Base-by-base conservation (phyloP, 164 flowering plant species). In the Euptelea pleiosperma region DNA sequence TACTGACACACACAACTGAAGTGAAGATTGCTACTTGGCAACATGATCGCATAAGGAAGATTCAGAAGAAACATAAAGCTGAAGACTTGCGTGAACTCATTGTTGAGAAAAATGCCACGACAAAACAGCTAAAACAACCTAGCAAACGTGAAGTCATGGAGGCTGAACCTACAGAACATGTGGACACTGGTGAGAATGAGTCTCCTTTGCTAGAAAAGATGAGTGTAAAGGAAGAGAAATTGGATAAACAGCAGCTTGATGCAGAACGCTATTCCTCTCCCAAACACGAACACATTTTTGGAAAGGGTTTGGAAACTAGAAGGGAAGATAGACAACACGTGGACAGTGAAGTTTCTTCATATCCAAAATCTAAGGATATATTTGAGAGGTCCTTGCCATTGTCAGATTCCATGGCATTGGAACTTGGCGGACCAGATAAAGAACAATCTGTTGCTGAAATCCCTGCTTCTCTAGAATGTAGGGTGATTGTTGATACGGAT, bases 1-100 rank as follows among this genome's bases (percentile, higher is more conserved):
- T 89, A 31, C 72, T 89, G 70, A 77, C 81, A 3, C 96, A 89
- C 66, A 72, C 83, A 35, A 42, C 72, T 11, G 69, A 79, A 62
- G 87, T 79, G 55, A 75, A 78, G 48, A 49, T 80, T 40, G 40
- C 72, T 21, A 25, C 62, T 16, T 61, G 72, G 74, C 82, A 85
- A 65, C 44, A 36, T 11, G 46, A 56, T 55, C 54, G 33, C 19
- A 76, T 82, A 35, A 53, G 44, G 16, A 59, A 52, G 21, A 35
- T 75, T 63, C 72, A 59, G 41, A 67, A 64, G 49, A 52, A 70
- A 59, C 41, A 68, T 68, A 72, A 68, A 34, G 55, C 57, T 50
- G 78, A 71, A 61, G 83, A 79, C 53, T 49, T 54, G 30, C 6
- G 15, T 25, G 54, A 69, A 37, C 71, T 58, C 40, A 47, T 24